Evolutionary conservation across 2,329 filamentous ascomycete species (phyloP).

Genomic region (Stagonosporopsis tanaceti): DNA sequence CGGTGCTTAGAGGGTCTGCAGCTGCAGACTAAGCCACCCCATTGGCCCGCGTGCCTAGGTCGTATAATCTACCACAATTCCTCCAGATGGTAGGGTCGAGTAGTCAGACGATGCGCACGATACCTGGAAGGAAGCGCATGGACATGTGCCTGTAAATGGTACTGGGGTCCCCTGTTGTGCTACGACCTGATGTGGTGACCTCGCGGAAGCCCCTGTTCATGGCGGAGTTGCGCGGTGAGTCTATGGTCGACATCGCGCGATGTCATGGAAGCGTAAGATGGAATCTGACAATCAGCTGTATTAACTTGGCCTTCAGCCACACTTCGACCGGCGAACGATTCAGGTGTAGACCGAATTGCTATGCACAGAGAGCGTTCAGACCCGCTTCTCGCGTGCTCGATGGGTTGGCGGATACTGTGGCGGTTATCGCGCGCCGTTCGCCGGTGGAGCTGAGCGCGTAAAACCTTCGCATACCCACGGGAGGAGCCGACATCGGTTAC

Average conservation of each 20-base stretch:
- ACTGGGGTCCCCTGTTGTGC: slow-evolving; percentile 9
- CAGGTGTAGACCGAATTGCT: slow-evolving; percentile 20
- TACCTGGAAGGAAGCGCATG: slow-evolving; percentile 19
- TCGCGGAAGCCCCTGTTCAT: slow-evolving; percentile 20
- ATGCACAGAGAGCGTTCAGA: slow-evolving; percentile 35
- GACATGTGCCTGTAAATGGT: slow-evolving; percentile 22
- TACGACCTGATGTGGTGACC: slow-evolving; percentile 21
- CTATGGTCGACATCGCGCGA: slow-evolving; percentile 25
- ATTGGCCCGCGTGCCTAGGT: slow-evolving; percentile 34
- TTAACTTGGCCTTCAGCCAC: slow-evolving; percentile 34
- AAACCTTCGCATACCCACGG: slow-evolving; percentile 13
- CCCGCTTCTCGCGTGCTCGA: slow-evolving; percentile 23
- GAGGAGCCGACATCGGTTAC: slow-evolving; percentile 17
- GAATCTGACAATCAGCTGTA: slow-evolving; percentile 36
- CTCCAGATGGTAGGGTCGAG: slow-evolving; percentile 22
- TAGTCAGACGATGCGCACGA: slow-evolving; percentile 21
- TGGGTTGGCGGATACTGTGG: slow-evolving; percentile 17
- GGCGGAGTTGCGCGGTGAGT: slow-evolving; percentile 28
- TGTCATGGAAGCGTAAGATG: slow-evolving; percentile 31
- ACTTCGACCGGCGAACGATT: slow-evolving; percentile 34
- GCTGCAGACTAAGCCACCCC: slow-evolving; percentile 31
- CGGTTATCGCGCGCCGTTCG: slow-evolving; percentile 15
- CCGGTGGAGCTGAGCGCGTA: slow-evolving; percentile 3
- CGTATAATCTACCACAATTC: slow-evolving; percentile 30
- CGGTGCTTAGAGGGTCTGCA: slow-evolving; percentile 44